phyloP scores from a whole-genome alignment of 352 stramenopile species.

The Phytophthora megakarya region DNA sequence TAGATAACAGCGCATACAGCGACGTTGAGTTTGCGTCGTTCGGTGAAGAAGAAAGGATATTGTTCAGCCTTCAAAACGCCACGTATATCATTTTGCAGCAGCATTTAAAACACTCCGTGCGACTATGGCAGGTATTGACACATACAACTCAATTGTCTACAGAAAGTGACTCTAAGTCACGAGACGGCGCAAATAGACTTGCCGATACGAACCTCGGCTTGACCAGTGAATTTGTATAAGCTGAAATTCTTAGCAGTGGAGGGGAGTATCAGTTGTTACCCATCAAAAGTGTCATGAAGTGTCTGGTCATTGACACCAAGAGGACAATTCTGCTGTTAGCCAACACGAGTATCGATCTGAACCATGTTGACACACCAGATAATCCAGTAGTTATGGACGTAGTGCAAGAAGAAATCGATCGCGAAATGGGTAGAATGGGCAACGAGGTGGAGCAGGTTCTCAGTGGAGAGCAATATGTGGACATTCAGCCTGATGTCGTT shows the following conservation, averaged over 20 bases:
- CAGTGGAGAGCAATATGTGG: conserved; percentile 1
- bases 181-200: conserved; percentile 7
- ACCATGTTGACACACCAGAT: conserved; percentile 7
- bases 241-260: conserved; percentile 7
- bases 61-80: no score
- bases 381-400: conserved; percentile 2
- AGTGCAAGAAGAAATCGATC: not conserved
- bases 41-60: no score
- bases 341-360: conserved; percentile 11
- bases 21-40: no score
- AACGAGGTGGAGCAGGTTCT: conserved; percentile 1
- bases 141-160: no score
- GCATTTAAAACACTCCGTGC: no score
- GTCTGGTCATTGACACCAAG: conserved; percentile 23
- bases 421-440: conserved; percentile 9
- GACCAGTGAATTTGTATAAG: conserved; percentile 15
- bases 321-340: conserved; percentile 17
- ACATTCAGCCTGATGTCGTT: not conserved
- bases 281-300: conserved; percentile 7
- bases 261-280: conserved; percentile 7
- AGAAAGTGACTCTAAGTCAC: not conserved
- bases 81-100: no score
- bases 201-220: conserved; percentile 13
- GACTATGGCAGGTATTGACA: no score
- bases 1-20: no score